A percentile compares a stretch with the other conserved stretches of the same genome.
These are phyloP conservation scores for Lepidium sativum DNA, from an alignment of 345 rosid genomes.

Conservation along the genomic window DNA sequence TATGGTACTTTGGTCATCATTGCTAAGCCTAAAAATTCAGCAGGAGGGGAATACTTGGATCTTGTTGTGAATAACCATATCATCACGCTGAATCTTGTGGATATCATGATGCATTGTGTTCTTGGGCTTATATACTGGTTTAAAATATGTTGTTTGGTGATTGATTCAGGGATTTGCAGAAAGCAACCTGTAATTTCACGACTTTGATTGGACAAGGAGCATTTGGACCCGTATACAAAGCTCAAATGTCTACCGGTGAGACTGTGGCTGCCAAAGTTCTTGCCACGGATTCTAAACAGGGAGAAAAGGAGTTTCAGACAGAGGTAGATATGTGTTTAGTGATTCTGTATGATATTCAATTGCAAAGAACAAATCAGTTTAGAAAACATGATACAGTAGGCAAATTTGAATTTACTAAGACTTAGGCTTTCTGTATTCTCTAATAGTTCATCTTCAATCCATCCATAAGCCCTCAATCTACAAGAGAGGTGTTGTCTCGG, in stretches of 20 bases:
- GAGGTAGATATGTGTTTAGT: constrained; percentile 50
- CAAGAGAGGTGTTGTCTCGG: neutral
- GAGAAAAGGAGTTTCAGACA: constrained; percentile 93
- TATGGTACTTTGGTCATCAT: neutral
- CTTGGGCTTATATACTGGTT: neutral
- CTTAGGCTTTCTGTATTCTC: neutral
- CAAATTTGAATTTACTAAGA: neutral
- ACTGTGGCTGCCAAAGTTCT: constrained; percentile 91
- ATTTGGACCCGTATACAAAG: constrained; percentile 98
- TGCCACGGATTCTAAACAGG: constrained; percentile 95
- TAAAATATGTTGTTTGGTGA: neutral
- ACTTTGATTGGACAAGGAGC: constrained; percentile 93
- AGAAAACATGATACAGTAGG: neutral
- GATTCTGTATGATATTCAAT: neutral
- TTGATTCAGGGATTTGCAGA: constrained; percentile 84
- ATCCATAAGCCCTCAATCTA: neutral
- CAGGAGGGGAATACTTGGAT: neutral
- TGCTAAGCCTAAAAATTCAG: neutral
- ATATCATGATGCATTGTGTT: neutral
- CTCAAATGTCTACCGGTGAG: constrained; percentile 90
- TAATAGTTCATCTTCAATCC: neutral
- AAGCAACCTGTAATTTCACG: constrained; percentile 86
- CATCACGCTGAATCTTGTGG: neutral
- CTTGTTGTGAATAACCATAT: neutral
- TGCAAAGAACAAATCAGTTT: neutral